Percentiles rank a stretch among this genome's conserved stretches.
phyloP scores from a whole-genome alignment of 1,139 yeast species.

The Suhomyces bokatorum region DNA sequence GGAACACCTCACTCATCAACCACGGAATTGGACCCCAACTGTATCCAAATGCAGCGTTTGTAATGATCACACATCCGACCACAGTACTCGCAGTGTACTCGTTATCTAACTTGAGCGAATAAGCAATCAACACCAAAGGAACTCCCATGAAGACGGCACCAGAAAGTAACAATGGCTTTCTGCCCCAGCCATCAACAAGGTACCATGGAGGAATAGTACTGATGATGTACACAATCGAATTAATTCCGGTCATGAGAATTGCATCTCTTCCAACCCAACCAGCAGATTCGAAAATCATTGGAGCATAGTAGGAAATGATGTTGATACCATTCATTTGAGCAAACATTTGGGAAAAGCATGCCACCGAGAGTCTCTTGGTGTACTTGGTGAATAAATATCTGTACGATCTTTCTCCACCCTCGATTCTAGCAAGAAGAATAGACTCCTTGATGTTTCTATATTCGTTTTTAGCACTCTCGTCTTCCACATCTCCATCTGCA shows the following conservation, averaged over 20 bases:
- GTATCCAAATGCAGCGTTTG: constrained; percentile 84
- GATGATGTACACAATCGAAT: constrained; percentile 69
- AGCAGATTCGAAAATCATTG: constrained; percentile 89
- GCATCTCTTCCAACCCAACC: constrained; percentile 93
- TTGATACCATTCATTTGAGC: constrained; percentile 94
- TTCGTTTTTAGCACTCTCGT: constrained; percentile 24
- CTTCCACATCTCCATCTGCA: constrained; percentile 44
- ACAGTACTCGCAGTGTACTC: constrained; percentile 68
- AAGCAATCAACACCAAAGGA: constrained; percentile 65
- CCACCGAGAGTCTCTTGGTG: constrained; percentile 78
- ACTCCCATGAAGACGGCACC: constrained; percentile 82
- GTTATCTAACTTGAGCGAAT: constrained; percentile 60
- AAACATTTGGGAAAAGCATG: constrained; percentile 87
- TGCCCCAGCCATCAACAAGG: constrained; percentile 86
- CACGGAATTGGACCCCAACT: constrained; percentile 97
- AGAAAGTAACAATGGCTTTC: constrained; percentile 73
- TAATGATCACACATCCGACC: constrained; percentile 71
- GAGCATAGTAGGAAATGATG: constrained; percentile 90
- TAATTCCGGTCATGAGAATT: constrained; percentile 89
- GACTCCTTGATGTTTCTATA: constrained; percentile 45
- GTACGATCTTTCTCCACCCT: constrained; percentile 69
- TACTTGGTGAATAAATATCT: constrained; percentile 63
- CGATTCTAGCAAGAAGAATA: constrained; percentile 62
- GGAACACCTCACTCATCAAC: constrained; percentile 89
- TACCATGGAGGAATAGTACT: constrained; percentile 92